Evolutionary conservation across 371 early-diverging fungal genomes (phyloP), one percentile per base, ranked within the genome.

Genomic region (Mortierella sp.): DNA sequence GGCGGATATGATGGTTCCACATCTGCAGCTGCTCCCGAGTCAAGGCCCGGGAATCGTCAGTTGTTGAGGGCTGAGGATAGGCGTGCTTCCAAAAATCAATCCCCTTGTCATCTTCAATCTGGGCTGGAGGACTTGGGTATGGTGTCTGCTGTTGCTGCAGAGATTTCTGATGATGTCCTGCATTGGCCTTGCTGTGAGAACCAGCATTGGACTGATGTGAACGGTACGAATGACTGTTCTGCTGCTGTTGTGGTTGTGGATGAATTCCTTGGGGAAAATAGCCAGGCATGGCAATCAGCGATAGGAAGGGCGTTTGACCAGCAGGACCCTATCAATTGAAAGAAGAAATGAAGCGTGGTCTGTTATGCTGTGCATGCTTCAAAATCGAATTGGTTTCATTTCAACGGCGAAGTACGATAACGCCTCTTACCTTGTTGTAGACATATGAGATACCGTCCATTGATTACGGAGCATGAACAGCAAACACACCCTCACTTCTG

Each of bases 271-370:
- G 69, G 53, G 69, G 69, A 55, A 55, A 69, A 31, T 80, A 80
- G 1, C 76, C 53, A n/a, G 72, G 58, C 80, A 76, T 76, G 70
- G 76, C 73, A 16, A 80, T 47, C 50, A 76, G 64, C 0, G 80
- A 66, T 61, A 76, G 80, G 52, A 80, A 80, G 3, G 80, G 80
- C 22, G 80, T 80, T 58, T 76, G 80, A 43, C 80, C 80, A 26
- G 80, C 76, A 9, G 80, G 80, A 40, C 80, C 80, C 80, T 79
- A 26, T 31, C 34, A 58, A 52, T 24, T 3, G 4, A 2, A 19
- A 19, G 6, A 47, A 19, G 22, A 47, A 19, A 34, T 31, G 19
- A 34, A 29, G 2, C 6, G 16, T 6, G 34, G 4, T 0, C 4
- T 19, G 55, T 9, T 4, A 16, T 16, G 58, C 19, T 11, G 34